These are phyloP conservation scores for Fraxinus anomala DNA, from an alignment of 257 asterid genomes.

Conservation along the genomic window DNA sequence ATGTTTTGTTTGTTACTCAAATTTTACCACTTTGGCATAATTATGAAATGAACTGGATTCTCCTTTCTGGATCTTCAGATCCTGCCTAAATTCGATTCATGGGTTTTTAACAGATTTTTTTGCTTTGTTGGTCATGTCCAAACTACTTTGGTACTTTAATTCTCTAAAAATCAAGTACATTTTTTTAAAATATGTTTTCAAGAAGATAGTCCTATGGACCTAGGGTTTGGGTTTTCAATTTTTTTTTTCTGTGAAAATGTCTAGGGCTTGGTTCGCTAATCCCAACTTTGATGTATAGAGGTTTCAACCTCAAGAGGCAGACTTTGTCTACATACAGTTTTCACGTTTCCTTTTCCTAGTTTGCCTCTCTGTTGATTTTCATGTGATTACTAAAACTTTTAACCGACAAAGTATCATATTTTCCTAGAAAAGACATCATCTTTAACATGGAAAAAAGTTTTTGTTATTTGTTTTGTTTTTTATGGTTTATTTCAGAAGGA, in stretches of 20 bases:
- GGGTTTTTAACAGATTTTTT: background rate
- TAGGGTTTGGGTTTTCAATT: background rate
- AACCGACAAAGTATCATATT: background rate
- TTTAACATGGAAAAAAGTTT: background rate
- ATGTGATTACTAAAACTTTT: background rate
- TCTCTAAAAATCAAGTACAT: background rate
- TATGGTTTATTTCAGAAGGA: slow-evolving; percentile 48
- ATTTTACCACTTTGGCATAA: background rate
- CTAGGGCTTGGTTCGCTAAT: background rate
- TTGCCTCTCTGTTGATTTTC: background rate
- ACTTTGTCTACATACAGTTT: background rate
- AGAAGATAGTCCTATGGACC: background rate
- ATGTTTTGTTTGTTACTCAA: background rate
- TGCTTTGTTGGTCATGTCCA: background rate
- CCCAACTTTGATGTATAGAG: background rate
- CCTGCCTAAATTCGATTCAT: background rate
- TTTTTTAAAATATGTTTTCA: background rate
- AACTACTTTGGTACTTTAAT: background rate
- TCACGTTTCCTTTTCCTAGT: background rate
- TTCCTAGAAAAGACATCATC: background rate
- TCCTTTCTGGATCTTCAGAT: background rate
- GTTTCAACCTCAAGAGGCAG: background rate
- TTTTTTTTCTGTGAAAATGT: background rate
- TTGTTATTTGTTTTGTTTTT: background rate
- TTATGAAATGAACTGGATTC: background rate